A percentile compares a stretch with the other conserved stretches of the same genome.
Conservation (phyloP, 257 asterid genomes). For the Salvia rosmarinus region DNA sequence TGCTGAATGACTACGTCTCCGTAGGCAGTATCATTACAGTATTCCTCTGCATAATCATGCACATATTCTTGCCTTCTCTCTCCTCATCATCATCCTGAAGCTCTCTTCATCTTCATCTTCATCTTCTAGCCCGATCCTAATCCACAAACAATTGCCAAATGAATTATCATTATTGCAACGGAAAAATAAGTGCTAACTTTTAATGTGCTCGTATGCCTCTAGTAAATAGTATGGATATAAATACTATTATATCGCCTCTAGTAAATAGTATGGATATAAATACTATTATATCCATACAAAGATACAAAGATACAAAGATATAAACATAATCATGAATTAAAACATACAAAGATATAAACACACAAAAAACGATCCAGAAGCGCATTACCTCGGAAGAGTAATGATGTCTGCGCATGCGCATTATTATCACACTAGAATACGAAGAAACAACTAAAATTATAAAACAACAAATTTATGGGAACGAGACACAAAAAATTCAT, state of each 20-base stretch:
- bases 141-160: conserved; percentile 29
- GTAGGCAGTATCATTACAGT: conserved; percentile 57
- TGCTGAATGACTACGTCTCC: conserved; percentile 84
- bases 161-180: neutral
- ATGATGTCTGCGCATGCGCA: conserved; percentile 1
- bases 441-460: conserved; percentile 4
- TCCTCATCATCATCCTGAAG: conserved; percentile 59
- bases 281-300: neutral
- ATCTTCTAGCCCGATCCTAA: conserved; percentile 63
- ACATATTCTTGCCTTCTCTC: conserved; percentile 88
- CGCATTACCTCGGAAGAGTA: neutral
- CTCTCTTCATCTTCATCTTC: conserved; percentile 76
- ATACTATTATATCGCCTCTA: neutral
- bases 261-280: neutral
- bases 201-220: conserved; percentile 21
- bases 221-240: neutral
- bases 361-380: conserved; percentile 14
- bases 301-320: neutral
- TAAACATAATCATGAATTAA: conserved; percentile 5
- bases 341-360: neutral
- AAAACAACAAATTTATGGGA: neutral
- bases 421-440: neutral
- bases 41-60: conserved; percentile 80
- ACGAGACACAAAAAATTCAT: neutral
- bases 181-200: conserved; percentile 1